Percentiles rank a stretch among this genome's conserved stretches.
Conservation (phyloP, 305 asterid species). For the Solanum hybrid region DNA sequence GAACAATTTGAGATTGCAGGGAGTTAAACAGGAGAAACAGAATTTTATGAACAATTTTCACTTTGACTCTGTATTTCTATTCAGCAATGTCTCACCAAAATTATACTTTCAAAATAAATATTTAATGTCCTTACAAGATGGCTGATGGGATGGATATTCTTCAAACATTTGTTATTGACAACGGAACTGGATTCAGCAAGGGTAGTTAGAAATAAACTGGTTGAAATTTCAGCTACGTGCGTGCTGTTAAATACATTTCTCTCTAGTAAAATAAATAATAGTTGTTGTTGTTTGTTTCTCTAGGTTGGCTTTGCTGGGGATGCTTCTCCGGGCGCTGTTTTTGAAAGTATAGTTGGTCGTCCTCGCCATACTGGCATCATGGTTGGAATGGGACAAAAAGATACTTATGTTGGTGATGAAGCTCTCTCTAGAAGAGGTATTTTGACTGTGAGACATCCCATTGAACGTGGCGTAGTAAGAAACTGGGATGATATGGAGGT, state of each 20-base stretch:
- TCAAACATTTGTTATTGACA: constrained; percentile 21
- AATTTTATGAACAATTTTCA: not conserved
- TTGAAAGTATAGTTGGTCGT: constrained; percentile 28
- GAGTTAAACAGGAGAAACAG: not conserved
- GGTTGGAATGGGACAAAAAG: constrained; percentile 3
- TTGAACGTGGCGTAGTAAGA: constrained; percentile 25
- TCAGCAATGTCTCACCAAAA: not conserved
- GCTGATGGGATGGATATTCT: constrained; percentile 12
- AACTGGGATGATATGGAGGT: constrained; percentile 37
- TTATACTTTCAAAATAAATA: not conserved
- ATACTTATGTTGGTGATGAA: constrained; percentile 18
- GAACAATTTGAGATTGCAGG: not conserved
- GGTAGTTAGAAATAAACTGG: not conserved
- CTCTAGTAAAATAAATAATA: not conserved
- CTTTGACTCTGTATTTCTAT: not conserved
- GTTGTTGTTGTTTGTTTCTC: not conserved
- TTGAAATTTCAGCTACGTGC: not conserved
- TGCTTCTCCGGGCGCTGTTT: constrained; percentile 26
- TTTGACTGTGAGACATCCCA: constrained; percentile 25
- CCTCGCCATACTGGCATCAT: constrained; percentile 21
- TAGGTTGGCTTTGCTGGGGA: constrained; percentile 38
- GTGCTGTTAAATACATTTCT: not conserved
- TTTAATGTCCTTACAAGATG: not conserved
- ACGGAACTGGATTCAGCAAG: constrained; percentile 26
- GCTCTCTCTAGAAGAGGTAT: constrained; percentile 32